A percentile compares a stretch with the other conserved stretches of the same genome.
phyloP scores from a whole-genome alignment of 805 yeast species.

The Zygosaccharomyces siamensis region DNA sequence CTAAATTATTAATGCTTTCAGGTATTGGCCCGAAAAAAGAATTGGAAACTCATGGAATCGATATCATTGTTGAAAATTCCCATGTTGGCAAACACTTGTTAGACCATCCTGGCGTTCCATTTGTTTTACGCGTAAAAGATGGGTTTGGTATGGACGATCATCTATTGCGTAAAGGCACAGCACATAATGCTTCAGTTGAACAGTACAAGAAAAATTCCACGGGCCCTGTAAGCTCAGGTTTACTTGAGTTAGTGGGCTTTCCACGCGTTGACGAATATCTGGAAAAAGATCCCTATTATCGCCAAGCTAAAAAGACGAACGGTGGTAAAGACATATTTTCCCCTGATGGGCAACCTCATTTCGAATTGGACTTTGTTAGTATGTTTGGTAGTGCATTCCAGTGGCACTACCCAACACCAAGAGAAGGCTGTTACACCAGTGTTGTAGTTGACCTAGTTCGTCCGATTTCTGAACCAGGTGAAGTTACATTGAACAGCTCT shows the following conservation, averaged over 20 bases:
- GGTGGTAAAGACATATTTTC: slow-evolving; percentile 30
- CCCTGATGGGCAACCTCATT: slow-evolving; percentile 31
- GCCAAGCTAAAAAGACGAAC: slow-evolving; percentile 23
- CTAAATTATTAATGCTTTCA: slow-evolving; percentile 32
- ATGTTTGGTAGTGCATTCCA: slow-evolving; percentile 30
- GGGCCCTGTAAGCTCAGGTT: slow-evolving; percentile 26
- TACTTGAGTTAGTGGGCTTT: slow-evolving; percentile 24
- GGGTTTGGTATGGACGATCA: slow-evolving; percentile 22
- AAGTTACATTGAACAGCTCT: slow-evolving; percentile 25
- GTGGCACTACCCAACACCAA: slow-evolving; percentile 31
- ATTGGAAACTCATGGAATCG: slow-evolving; percentile 27
- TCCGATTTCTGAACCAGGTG: slow-evolving; percentile 29
- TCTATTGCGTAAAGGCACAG: slow-evolving; percentile 20
- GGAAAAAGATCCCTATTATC: slow-evolving; percentile 20
- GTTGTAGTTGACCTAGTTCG: slow-evolving; percentile 31
- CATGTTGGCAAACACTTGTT: slow-evolving; percentile 35
- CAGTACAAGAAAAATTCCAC: slow-evolving; percentile 14
- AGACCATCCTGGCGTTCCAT: slow-evolving; percentile 33
- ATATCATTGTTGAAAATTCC: slow-evolving; percentile 26
- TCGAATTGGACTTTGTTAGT: slow-evolving; percentile 26
- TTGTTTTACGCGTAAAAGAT: slow-evolving; percentile 25
- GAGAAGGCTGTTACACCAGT: slow-evolving; percentile 20
- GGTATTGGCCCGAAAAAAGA: slow-evolving; percentile 33
- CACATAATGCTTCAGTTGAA: slow-evolving; percentile 14
- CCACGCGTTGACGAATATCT: slow-evolving; percentile 27